Conservation (phyloP, 1,139 yeast species). For the Nematodospora anomalae region DNA sequence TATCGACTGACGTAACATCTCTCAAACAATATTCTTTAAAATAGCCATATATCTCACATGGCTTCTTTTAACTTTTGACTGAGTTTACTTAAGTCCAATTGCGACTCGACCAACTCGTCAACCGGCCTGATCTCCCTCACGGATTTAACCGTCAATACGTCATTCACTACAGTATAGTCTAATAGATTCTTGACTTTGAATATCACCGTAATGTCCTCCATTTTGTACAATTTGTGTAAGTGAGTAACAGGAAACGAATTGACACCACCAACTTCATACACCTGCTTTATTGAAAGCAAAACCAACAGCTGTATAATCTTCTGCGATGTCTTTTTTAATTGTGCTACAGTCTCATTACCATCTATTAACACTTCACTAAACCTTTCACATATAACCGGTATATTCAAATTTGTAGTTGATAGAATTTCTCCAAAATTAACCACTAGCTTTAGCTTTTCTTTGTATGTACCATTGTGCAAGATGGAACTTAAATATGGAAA, state of each 20-base stretch:
- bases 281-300: conserved; percentile 4
- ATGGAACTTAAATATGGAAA: conserved; percentile 27
- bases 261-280: conserved; percentile 6
- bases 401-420: conserved; percentile 10
- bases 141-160: conserved; percentile 1
- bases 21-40: no score
- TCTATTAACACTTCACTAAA: conserved; percentile 6
- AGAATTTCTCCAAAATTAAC: conserved; percentile 23
- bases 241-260: conserved; percentile 5
- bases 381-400: conserved; percentile 7
- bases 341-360: conserved; percentile 1
- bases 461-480: conserved; percentile 32
- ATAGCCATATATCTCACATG: no score
- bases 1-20: no score
- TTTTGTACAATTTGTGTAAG: conserved; percentile 3
- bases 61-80: conserved; percentile 7
- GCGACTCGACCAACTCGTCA: not conserved
- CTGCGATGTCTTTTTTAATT: not conserved
- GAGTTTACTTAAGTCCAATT: conserved; percentile 4
- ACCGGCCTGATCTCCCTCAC: not conserved
- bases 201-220: conserved; percentile 1
- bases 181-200: conserved; percentile 6
- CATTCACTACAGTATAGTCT: conserved; percentile 1
- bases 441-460: conserved; percentile 30
- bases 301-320: conserved; percentile 3